A percentile compares a stretch with the other conserved stretches of the same genome.
phyloP scores from a whole-genome alignment of 2,329 filamentous ascomycete genomes.

The Colletotrichum eleusines region DNA sequence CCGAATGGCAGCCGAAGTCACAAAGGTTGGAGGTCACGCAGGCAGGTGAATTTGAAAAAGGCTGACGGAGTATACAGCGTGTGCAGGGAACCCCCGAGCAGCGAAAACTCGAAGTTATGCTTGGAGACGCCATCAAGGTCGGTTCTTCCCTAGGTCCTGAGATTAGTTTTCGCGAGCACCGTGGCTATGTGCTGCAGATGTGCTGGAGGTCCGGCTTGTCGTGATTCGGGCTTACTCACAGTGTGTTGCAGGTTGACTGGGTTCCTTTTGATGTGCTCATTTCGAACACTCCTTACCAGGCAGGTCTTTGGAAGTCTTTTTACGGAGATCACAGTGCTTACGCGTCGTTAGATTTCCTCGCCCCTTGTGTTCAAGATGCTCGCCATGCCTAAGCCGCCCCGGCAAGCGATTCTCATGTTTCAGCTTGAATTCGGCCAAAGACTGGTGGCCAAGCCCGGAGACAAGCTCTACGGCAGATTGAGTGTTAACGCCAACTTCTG shows the following conservation, averaged over 20 bases:
- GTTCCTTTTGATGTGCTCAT: constrained; percentile 88
- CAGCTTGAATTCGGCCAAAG: constrained; percentile 95
- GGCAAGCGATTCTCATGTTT: constrained; percentile 93
- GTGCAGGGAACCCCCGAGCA: constrained; percentile 90
- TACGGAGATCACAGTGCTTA: not conserved
- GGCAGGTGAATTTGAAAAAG: constrained; percentile 49
- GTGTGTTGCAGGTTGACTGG: constrained; percentile 44
- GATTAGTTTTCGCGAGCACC: not conserved
- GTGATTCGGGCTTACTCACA: not conserved
- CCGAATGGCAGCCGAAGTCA: constrained; percentile 95
- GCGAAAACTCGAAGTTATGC: constrained; percentile 85
- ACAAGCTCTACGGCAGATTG: constrained; percentile 56
- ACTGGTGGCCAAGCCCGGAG: constrained; percentile 80
- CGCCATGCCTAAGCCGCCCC: constrained; percentile 82
- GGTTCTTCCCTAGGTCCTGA: not conserved
- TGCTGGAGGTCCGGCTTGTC: not conserved
- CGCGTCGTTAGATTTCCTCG: constrained; percentile 76
- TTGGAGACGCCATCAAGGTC: constrained; percentile 78
- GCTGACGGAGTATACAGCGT: constrained; percentile 79
- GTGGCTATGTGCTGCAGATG: not conserved
- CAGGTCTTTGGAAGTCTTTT: constrained; percentile 45
- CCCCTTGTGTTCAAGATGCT: constrained; percentile 93
- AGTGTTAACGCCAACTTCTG: constrained; percentile 44
- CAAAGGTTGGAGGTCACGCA: constrained; percentile 66
- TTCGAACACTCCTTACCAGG: constrained; percentile 74